These are phyloP conservation scores for Solidago caesia DNA, from an alignment of 129 eudicot species.

Conservation along the genomic window DNA sequence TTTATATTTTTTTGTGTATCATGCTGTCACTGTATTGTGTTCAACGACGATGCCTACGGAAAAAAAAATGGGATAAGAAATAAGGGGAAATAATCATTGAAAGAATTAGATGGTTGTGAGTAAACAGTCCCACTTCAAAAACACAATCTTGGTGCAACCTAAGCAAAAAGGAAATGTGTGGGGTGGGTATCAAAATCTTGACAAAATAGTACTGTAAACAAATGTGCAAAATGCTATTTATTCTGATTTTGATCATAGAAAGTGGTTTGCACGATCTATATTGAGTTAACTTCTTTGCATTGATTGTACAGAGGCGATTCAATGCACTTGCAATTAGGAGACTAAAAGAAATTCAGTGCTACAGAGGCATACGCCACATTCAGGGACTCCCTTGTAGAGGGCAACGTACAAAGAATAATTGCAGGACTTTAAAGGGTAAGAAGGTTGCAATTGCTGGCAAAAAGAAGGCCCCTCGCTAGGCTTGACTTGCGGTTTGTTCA, in stretches of 20 bases:
- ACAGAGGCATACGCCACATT: constrained; percentile 89
- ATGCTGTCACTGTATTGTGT: too few species aligned
- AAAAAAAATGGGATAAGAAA: too few species aligned
- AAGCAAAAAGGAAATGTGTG: too few species aligned
- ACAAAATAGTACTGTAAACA: too few species aligned
- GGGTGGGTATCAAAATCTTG: too few species aligned
- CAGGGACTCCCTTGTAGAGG: constrained; percentile 96
- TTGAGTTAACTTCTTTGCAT: neutral
- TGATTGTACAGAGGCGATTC: constrained; percentile 74
- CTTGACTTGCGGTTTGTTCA: neutral
- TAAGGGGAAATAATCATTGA: too few species aligned
- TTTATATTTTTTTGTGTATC: too few species aligned
- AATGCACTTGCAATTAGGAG: constrained; percentile 77
- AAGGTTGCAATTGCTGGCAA: constrained; percentile 83
- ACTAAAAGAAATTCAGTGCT: constrained; percentile 87
- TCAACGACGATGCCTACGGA: too few species aligned
- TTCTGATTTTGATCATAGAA: neutral
- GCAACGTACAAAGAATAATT: constrained; percentile 91
- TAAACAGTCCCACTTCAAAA: too few species aligned
- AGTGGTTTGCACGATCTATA: neutral
- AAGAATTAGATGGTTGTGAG: too few species aligned
- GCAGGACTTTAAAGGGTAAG: constrained; percentile 86
- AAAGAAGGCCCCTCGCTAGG: constrained; percentile 68
- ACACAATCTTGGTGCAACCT: too few species aligned
- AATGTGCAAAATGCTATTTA: too few species aligned